phyloP scores from a whole-genome alignment of 768 basidiomycete genomes.

The Lepiota brunneoincarnata region DNA sequence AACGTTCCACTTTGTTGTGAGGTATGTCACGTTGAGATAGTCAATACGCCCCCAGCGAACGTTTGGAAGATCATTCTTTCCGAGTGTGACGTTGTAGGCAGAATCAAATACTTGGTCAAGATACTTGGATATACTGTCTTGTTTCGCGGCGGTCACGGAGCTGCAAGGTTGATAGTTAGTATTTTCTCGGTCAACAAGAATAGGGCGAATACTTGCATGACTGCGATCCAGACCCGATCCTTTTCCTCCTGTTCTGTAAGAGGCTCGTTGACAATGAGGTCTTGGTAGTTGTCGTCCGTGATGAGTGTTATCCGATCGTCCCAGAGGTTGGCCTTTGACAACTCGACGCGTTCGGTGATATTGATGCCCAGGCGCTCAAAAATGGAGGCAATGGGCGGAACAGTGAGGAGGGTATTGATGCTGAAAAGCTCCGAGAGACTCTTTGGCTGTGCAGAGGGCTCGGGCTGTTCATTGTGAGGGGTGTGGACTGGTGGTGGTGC shows the following conservation, averaged over 20 bases:
- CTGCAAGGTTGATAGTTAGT: conserved; percentile 28
- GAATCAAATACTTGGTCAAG: conserved; percentile 75
- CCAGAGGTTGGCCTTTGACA: conserved; percentile 45
- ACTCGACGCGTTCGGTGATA: conserved; percentile 51
- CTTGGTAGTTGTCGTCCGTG: conserved; percentile 78
- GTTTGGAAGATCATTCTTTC: conserved; percentile 61
- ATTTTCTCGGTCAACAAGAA: conserved; percentile 2
- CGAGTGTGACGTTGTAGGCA: conserved; percentile 61
- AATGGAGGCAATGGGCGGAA: conserved; percentile 50
- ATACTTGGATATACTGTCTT: conserved; percentile 65
- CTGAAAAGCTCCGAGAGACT: conserved; percentile 32
- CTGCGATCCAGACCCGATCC: conserved; percentile 71
- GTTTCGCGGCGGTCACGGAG: conserved; percentile 53
- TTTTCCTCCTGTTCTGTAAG: conserved; percentile 63
- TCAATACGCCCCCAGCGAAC: conserved; percentile 86
- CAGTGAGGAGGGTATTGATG: conserved; percentile 44
- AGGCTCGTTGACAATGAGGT: conserved; percentile 68
- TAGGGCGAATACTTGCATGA: conserved; percentile 56
- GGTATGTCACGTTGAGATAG: conserved; percentile 77
- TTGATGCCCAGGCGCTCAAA: conserved; percentile 67
- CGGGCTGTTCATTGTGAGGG: conserved; percentile 15
- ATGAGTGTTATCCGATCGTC: conserved; percentile 74
- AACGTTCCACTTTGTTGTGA: conserved; percentile 84
- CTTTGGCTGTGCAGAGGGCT: conserved; percentile 19
- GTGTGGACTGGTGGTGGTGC: conserved; percentile 21